phyloP scores from a whole-genome alignment of 2,329 filamentous ascomycete genomes.

The Pseudocercospora eumusae region DNA sequence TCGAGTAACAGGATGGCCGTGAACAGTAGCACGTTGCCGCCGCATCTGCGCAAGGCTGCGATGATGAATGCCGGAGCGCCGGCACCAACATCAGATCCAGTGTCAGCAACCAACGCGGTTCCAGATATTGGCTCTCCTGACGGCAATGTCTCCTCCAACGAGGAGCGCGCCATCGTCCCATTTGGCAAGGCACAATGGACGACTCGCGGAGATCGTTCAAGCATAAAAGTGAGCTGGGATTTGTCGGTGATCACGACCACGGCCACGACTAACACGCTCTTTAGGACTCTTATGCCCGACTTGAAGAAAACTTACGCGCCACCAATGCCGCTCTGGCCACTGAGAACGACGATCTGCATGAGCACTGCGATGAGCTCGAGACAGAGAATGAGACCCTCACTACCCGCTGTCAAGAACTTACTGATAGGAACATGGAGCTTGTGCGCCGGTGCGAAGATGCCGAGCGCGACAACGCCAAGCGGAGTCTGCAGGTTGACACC shows the following conservation, averaged over 20 bases:
- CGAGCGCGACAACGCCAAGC: neutral
- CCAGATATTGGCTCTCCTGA: neutral
- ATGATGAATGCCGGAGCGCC: neutral
- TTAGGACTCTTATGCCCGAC: neutral
- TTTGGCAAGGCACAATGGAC: neutral
- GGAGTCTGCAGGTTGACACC: neutral
- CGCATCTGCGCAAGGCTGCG: constrained; percentile 3
- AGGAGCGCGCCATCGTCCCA: neutral
- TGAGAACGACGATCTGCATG: constrained; percentile 3
- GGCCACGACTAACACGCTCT: neutral
- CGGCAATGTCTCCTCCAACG: neutral
- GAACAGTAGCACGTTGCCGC: neutral
- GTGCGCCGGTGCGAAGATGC: neutral
- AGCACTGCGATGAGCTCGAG: constrained; percentile 9
- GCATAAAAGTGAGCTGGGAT: neutral
- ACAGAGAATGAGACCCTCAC: constrained; percentile 7
- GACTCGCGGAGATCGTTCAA: neutral
- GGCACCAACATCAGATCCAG: neutral
- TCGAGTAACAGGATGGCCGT: neutral
- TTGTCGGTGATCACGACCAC: neutral
- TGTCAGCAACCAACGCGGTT: neutral
- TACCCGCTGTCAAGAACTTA: constrained; percentile 3
- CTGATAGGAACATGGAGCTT: neutral
- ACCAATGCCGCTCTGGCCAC: neutral
- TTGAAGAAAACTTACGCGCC: constrained; percentile 7